These are phyloP conservation scores for Naganishia cerealis DNA, from an alignment of 1,284 basidiomycete genomes.

Conservation along the genomic window DNA sequence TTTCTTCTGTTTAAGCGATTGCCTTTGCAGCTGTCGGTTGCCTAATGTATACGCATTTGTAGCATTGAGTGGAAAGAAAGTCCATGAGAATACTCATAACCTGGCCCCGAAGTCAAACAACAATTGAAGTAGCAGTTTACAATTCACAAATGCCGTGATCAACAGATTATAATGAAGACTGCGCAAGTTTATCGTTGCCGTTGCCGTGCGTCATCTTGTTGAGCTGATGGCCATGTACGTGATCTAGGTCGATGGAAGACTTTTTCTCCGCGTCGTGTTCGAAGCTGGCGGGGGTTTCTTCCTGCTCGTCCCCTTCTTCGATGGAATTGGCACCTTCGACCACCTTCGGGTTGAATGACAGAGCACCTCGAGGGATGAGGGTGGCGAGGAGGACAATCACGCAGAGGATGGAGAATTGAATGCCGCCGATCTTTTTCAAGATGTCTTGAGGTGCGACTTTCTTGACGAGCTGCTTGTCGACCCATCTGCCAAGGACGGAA, in stretches of 20 bases:
- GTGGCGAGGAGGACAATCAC: conserved; percentile 49
- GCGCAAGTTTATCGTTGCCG: conserved; percentile 24
- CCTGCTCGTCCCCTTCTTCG: conserved; percentile 26
- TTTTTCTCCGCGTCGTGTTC: conserved; percentile 19
- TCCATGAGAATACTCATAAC: no score
- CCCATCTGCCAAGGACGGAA: conserved; percentile 50
- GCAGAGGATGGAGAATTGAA: conserved; percentile 49
- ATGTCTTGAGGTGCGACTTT: conserved; percentile 3
- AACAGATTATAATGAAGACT: conserved; percentile 9
- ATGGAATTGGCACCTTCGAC: conserved; percentile 38
- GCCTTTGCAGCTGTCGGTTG: no score
- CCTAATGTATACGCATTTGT: no score
- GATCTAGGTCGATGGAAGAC: neutral
- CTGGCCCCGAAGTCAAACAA: no score
- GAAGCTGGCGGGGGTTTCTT: neutral
- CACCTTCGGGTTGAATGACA: conserved; percentile 50
- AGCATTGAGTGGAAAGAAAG: no score
- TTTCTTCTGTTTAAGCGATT: no score
- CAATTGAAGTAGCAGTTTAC: no score
- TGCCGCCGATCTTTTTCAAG: conserved; percentile 25
- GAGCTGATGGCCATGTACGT: conserved; percentile 3
- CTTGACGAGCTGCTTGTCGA: conserved; percentile 40
- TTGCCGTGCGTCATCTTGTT: conserved; percentile 11
- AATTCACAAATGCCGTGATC: no score
- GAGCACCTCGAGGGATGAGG: conserved; percentile 47